Base-by-base conservation (phyloP, 2,329 filamentous ascomycete genomes). In the Fusarium subglutinans region DNA sequence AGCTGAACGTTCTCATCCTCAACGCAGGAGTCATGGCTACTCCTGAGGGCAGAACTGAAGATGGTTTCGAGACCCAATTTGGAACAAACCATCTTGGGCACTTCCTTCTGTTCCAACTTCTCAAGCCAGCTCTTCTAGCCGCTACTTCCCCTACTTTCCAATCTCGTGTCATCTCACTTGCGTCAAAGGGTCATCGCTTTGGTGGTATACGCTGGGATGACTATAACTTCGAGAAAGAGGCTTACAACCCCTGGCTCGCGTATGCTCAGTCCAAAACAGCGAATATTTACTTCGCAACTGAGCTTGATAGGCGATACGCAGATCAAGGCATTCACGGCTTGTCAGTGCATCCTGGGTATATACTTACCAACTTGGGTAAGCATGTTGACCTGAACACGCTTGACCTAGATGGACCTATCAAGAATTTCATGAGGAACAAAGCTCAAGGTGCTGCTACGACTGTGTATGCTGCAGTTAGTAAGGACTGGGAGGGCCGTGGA, bases 151-250 rank as follows among this genome's bases (percentile, higher is more conserved):
- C n/a, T n/a, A n/a, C n/a, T n/a, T 87, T 85, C 59, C 76, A 82
- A 10, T 87, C 84, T 1, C 83, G 88, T 5, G 84, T 89, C 5
- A 81, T 90, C 51, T 78, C 80, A 2, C 76, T 89, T 3, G 81
- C 85, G 0, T 86, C 84, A 4, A 73, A 81, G 1, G 86, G 75
- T 4, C 87, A 89, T 14, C 68, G 73, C 1, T 13, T 40, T 1
- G 40, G 57, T 8, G 51, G 28, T 10, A 44, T 76, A 26, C 68
- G 61, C 18, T 63, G 68, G 51, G 60, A 63, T 2, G 74, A 78
- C 30, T 70, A 69, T 20, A 74, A 75, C 15, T 62, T 62, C 6
- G 61, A 76, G 7, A 68, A 74, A 3, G 62, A 69, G 1, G 26
- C 30, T 2, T 78, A 76, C 6, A 4, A 69, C 2, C 67, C 68